Conservation (phyloP, 2,329 filamentous ascomycete genomes). For the Didymella pomorum region DNA sequence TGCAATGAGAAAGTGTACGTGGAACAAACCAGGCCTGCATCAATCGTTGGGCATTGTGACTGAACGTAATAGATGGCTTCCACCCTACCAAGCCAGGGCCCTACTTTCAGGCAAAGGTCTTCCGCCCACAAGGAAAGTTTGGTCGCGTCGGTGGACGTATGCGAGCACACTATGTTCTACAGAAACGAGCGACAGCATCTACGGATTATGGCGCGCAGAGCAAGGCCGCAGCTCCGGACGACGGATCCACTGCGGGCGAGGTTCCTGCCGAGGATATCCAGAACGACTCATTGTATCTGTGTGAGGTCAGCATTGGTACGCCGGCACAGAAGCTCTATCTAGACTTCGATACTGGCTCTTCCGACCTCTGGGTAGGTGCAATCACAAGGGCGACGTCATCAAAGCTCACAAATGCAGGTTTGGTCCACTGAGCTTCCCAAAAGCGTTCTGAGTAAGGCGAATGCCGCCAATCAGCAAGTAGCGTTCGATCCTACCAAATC, state of each 20-base stretch:
- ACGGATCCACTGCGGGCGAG: slow-evolving; percentile 22
- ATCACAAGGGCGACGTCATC: not conserved
- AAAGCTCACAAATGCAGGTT: slow-evolving; percentile 59
- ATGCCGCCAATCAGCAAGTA: slow-evolving; percentile 51
- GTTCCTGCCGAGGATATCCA: slow-evolving; percentile 67
- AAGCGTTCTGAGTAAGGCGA: slow-evolving; percentile 54
- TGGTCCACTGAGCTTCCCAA: slow-evolving; percentile 67
- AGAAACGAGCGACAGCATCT: slow-evolving; percentile 24
- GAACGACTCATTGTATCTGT: slow-evolving; percentile 72
- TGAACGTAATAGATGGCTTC: slow-evolving; percentile 30
- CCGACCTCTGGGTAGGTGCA: slow-evolving; percentile 68
- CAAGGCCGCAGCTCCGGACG: slow-evolving; percentile 9
- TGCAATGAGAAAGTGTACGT: slow-evolving; percentile 31
- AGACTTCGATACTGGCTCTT: slow-evolving; percentile 75
- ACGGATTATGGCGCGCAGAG: slow-evolving; percentile 4
- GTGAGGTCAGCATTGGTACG: slow-evolving; percentile 69
- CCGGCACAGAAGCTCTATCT: slow-evolving; percentile 67
- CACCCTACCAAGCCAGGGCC: slow-evolving; percentile 37
- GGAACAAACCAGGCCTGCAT: not conserved
- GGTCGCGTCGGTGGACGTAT: slow-evolving; percentile 32
- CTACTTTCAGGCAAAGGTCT: slow-evolving; percentile 34
- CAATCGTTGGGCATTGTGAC: not conserved
- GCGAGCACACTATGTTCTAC: slow-evolving; percentile 31
- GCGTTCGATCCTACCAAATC: slow-evolving; percentile 70
- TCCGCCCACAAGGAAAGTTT: slow-evolving; percentile 33